Conservation (phyloP, 83 land plant genomes). For the Picea abies region DNA sequence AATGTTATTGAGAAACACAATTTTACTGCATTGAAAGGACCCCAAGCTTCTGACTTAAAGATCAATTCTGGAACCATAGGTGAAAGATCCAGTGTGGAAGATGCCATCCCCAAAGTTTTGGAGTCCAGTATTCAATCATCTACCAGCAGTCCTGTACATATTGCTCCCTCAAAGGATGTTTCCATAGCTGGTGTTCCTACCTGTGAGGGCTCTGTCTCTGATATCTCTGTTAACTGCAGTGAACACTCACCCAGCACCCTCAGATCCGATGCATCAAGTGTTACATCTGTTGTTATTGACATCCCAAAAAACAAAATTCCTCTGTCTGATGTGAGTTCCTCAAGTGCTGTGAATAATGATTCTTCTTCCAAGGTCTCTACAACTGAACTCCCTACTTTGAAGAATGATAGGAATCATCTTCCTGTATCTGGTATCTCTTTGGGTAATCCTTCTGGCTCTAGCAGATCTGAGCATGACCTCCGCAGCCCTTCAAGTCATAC, state of each 20-base stretch:
- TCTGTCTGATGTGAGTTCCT: background rate
- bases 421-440: background rate
- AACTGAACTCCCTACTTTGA: background rate
- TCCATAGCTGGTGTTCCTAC: background rate
- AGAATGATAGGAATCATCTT: background rate
- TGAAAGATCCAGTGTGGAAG: constrained; percentile 3
- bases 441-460: background rate
- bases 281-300: background rate
- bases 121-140: constrained; percentile 2
- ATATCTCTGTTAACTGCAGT: background rate
- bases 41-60: background rate
- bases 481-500: background rate
- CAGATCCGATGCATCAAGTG: background rate
- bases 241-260: background rate
- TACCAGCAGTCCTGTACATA: background rate
- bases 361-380: background rate
- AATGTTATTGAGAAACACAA: background rate
- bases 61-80: background rate
- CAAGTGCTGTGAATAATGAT: background rate
- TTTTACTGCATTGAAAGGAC: background rate
- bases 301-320: background rate
- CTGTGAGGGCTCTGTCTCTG: background rate
- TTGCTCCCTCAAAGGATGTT: background rate
- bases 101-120: background rate
- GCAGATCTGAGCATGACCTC: background rate